Conservation (phyloP, 192 early-diverging fungal species). For the Podila clonocystis region DNA sequence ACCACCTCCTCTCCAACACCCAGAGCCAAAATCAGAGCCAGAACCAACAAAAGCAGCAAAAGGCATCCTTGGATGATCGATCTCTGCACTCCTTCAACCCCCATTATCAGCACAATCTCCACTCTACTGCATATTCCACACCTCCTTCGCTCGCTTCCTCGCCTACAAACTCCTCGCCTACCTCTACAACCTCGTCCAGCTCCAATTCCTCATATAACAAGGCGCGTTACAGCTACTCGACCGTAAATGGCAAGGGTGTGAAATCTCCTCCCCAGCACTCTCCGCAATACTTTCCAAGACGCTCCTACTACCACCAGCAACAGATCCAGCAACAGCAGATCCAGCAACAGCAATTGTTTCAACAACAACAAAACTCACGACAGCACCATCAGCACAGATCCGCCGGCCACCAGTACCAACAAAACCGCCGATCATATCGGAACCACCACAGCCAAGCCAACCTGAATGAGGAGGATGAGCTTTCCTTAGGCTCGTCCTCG, state of each 20-base stretch:
- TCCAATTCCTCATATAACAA: neutral
- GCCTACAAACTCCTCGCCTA: conserved; percentile 42
- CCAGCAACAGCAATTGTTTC: neutral
- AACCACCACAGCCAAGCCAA: neutral
- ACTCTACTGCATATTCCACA: conserved; percentile 31
- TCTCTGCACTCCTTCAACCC: conserved; percentile 8
- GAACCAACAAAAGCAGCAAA: conserved; percentile 9
- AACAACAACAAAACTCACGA: conserved; percentile 24
- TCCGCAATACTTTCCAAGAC: neutral
- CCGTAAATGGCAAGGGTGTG: neutral
- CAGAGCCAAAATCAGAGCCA: neutral
- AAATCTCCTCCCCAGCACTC: neutral
- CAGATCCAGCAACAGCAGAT: neutral
- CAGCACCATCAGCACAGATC: conserved; percentile 17
- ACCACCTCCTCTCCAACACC: conserved; percentile 23
- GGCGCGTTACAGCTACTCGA: neutral
- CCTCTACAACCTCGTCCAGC: conserved; percentile 32
- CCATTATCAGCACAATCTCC: conserved; percentile 44
- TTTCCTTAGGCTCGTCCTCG: conserved; percentile 1
- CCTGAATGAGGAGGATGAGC: conserved; percentile 1
- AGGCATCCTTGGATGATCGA: conserved; percentile 37
- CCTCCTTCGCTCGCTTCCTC: conserved; percentile 45
- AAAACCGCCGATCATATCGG: conserved; percentile 12
- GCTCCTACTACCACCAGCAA: neutral
- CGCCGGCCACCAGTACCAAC: conserved; percentile 16